These are phyloP conservation scores for Suillus tomentosus DNA, from an alignment of 768 basidiomycete species.

Conservation along the genomic window DNA sequence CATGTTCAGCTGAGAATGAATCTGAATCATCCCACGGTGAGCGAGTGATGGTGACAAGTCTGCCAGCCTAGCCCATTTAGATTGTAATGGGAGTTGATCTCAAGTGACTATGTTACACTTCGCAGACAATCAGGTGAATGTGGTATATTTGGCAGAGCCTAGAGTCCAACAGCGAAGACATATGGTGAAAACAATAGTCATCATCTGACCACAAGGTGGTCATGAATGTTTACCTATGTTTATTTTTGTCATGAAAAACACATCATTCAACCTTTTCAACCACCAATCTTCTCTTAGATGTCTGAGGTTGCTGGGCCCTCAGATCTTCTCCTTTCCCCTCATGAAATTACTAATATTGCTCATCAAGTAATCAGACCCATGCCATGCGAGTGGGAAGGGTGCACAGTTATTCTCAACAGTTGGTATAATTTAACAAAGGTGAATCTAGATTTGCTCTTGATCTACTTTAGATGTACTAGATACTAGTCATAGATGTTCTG, in stretches of 20 bases:
- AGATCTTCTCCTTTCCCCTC: constrained; percentile 23
- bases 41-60: not conserved
- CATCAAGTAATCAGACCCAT: constrained; percentile 25
- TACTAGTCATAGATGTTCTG: constrained; percentile 15
- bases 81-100: not conserved
- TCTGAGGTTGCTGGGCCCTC: constrained; percentile 8
- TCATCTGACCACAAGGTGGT: not conserved
- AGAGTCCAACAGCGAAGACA: not conserved
- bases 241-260: not conserved
- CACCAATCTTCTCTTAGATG: not conserved
- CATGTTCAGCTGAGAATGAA: not conserved
- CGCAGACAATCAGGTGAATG: not conserved
- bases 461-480: constrained; percentile 7
- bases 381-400: constrained; percentile 33
- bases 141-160: not conserved
- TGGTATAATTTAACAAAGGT: constrained; percentile 34
- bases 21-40: not conserved
- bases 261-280: not conserved
- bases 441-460: constrained; percentile 17
- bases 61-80: not conserved
- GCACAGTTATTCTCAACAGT: constrained; percentile 28
- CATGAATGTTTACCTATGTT: not conserved
- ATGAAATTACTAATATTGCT: constrained; percentile 25
- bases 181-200: not conserved
- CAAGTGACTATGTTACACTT: not conserved